A percentile compares a stretch with the other conserved stretches of the same genome.
Conservation (phyloP, 1,139 yeast species). For the Geotrichum fermentans region DNA sequence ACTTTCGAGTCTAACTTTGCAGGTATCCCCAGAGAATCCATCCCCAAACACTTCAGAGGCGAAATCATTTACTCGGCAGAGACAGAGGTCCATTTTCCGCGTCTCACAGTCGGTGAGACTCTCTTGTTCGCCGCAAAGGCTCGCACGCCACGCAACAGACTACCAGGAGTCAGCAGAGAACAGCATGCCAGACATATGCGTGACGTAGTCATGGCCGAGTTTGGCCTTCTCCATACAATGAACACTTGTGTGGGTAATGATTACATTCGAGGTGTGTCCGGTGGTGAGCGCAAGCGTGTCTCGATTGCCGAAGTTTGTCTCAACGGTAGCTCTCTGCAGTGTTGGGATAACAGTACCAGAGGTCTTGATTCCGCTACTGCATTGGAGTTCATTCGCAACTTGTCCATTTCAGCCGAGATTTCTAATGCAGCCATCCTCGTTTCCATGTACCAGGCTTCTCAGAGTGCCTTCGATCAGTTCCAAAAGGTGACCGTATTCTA, state of each 20-base stretch:
- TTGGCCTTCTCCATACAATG: slow-evolving; percentile 61
- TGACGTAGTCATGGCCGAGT: slow-evolving; percentile 66
- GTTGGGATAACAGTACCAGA: slow-evolving; percentile 74
- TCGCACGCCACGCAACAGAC: slow-evolving; percentile 63
- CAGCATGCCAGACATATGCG: slow-evolving; percentile 60
- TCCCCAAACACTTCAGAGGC: slow-evolving; percentile 53
- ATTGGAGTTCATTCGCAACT: slow-evolving; percentile 64
- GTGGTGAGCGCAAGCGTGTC: slow-evolving; percentile 82
- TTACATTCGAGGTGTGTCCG: slow-evolving; percentile 71
- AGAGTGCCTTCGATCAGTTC: slow-evolving; percentile 68
- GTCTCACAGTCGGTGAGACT: slow-evolving; percentile 67
- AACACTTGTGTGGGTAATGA: slow-evolving; percentile 69
- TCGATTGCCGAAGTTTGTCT: slow-evolving; percentile 66
- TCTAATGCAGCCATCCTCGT: slow-evolving; percentile 62
- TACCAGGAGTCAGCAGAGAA: slow-evolving; percentile 54
- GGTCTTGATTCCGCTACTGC: slow-evolving; percentile 76
- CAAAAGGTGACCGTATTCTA: slow-evolving; percentile 70
- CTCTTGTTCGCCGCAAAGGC: slow-evolving; percentile 58
- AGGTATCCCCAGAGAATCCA: slow-evolving; percentile 42
- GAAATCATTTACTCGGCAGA: slow-evolving; percentile 73
- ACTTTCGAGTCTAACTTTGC: slow-evolving; percentile 65
- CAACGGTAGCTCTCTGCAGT: slow-evolving; percentile 58
- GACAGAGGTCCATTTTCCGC: slow-evolving; percentile 66
- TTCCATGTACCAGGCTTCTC: slow-evolving; percentile 80
- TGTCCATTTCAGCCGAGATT: slow-evolving; percentile 59